These are phyloP conservation scores for Leccinum barrowsii DNA, from an alignment of 768 basidiomycete genomes.

Conservation along the genomic window DNA sequence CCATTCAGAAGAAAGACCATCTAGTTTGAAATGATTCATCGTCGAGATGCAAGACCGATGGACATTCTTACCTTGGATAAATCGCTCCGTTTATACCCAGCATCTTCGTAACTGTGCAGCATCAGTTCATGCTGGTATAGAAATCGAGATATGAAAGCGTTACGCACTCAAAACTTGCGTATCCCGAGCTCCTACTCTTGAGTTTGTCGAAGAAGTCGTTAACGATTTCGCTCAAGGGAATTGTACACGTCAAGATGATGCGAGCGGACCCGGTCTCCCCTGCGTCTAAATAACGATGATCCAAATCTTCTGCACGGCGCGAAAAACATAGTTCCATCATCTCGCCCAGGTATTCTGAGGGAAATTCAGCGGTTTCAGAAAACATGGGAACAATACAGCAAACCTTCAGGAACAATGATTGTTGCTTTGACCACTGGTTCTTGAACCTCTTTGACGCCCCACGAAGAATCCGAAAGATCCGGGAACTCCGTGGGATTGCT, in stretches of 20 bases:
- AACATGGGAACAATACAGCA: constrained; percentile 2
- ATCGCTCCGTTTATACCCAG: constrained; percentile 79
- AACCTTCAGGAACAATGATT: constrained; percentile 92
- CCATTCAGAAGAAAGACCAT: constrained; percentile 89
- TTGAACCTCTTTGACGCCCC: constrained; percentile 70
- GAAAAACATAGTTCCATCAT: constrained; percentile 94
- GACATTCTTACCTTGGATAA: constrained; percentile 65
- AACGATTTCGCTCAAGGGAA: constrained; percentile 93
- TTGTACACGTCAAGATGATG: constrained; percentile 72
- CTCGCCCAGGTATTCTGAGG: constrained; percentile 82
- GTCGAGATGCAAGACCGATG: neutral
- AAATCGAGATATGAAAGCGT: neutral
- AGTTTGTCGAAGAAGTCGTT: constrained; percentile 94
- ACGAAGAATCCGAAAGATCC: constrained; percentile 59
- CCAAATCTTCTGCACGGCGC: constrained; percentile 79
- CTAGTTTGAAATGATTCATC: constrained; percentile 35
- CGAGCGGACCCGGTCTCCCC: constrained; percentile 43
- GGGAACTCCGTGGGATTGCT: constrained; percentile 98
- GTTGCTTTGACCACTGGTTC: constrained; percentile 93
- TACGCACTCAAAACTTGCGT: constrained; percentile 86
- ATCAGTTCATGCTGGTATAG: neutral
- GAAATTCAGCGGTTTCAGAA: neutral
- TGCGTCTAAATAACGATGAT: constrained; percentile 81
- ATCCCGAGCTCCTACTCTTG: constrained; percentile 89
- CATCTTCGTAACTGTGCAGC: constrained; percentile 81